phyloP scores from a whole-genome alignment of 345 rosid species.

The Acer campestre region DNA sequence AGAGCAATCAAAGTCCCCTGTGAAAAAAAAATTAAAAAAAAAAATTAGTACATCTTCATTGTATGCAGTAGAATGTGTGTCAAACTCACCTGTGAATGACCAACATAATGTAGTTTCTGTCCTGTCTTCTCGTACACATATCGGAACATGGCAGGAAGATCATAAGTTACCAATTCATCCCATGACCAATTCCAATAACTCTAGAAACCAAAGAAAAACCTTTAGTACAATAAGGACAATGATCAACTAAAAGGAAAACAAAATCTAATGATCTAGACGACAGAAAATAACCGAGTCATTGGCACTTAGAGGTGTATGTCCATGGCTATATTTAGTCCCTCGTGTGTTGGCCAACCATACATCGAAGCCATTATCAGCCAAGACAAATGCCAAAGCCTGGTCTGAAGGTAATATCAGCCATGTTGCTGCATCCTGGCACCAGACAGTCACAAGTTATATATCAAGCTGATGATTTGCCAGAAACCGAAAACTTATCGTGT shows the following conservation, averaged over 20 bases:
- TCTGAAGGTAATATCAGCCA: slow-evolving; percentile 48
- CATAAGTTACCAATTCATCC: slow-evolving; percentile 52
- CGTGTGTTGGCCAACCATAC: slow-evolving; percentile 54
- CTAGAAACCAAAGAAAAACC: slow-evolving; percentile 21
- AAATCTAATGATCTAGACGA: background rate
- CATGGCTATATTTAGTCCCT: slow-evolving; percentile 47
- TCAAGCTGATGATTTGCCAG: background rate
- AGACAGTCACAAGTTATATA: background rate
- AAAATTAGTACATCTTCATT: background rate
- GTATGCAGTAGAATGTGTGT: background rate
- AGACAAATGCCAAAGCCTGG: slow-evolving; percentile 41
- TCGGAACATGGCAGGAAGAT: slow-evolving; percentile 53
- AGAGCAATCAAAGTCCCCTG: slow-evolving; percentile 60
- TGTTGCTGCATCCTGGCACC: slow-evolving; percentile 43
- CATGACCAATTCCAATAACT: slow-evolving; percentile 64
- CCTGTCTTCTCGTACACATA: slow-evolving; percentile 41
- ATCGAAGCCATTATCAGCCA: slow-evolving; percentile 55
- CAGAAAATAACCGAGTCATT: slow-evolving; percentile 19
- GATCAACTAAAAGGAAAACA: background rate
- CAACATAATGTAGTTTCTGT: slow-evolving; percentile 54
- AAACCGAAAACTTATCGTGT: background rate
- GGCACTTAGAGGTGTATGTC: slow-evolving; percentile 37
- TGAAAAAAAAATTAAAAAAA: no score
- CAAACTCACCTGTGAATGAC: slow-evolving; percentile 45
- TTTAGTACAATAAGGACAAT: background rate